phyloP scores from a whole-genome alignment of 768 basidiomycete species.

The Piloderma croceum region DNA sequence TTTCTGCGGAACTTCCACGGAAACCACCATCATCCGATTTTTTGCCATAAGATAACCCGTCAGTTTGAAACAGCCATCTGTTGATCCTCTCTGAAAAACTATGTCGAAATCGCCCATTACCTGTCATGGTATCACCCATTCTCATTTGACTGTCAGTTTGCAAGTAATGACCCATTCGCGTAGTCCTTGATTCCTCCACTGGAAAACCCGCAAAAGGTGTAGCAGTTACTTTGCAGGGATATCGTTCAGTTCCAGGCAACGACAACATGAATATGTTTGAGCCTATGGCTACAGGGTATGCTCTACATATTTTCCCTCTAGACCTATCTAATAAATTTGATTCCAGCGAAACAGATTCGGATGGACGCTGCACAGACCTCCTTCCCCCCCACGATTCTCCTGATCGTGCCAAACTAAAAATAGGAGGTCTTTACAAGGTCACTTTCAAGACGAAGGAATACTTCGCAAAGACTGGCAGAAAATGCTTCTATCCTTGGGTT shows the following conservation, averaged over 20 bases:
- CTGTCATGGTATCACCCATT: constrained; percentile 64
- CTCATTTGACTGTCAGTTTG: too few relatives aligned
- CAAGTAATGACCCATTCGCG: too few relatives aligned
- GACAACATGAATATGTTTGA: constrained; percentile 42
- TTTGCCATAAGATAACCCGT: too few relatives aligned
- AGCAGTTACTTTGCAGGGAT: constrained; percentile 53
- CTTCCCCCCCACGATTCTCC: constrained; percentile 50
- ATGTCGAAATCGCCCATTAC: constrained; percentile 79
- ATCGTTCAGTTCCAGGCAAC: constrained; percentile 28
- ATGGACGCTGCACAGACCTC: constrained; percentile 81
- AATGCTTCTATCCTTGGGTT: constrained; percentile 86
- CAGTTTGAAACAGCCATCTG: too few relatives aligned
- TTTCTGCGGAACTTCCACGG: too few relatives aligned
- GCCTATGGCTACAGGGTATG: constrained; percentile 57
- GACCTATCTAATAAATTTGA: constrained; percentile 7
- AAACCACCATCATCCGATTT: too few relatives aligned
- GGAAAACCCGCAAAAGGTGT: constrained; percentile 79
- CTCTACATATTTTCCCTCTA: not conserved
- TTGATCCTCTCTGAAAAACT: not conserved
- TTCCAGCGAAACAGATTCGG: constrained; percentile 64
- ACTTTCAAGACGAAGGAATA: constrained; percentile 80
- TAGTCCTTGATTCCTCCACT: constrained; percentile 81
- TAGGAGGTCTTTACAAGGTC: constrained; percentile 73
- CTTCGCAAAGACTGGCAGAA: constrained; percentile 56
- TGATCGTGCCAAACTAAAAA: constrained; percentile 41